A percentile compares a stretch with the other conserved stretches of the same genome.
phyloP scores from a whole-genome alignment of 805 yeast species.

The Kluyveromyces nonfermentans region DNA sequence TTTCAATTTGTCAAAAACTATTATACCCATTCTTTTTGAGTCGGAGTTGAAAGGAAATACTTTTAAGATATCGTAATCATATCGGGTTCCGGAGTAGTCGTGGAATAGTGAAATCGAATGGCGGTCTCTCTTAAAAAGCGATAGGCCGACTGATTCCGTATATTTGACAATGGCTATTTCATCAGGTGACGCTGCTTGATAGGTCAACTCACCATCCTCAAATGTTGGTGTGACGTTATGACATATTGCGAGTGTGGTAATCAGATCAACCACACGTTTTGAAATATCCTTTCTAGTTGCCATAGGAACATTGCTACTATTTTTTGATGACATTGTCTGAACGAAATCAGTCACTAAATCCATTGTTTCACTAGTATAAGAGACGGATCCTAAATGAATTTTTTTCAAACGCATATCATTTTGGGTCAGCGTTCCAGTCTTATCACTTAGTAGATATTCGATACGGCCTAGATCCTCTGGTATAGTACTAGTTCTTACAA shows the following conservation, averaged over 20 bases:
- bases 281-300: constrained; percentile 58
- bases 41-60: constrained; percentile 94
- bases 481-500: constrained; percentile 93
- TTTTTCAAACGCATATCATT: constrained; percentile 96
- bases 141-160: constrained; percentile 77
- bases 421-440: constrained; percentile 95
- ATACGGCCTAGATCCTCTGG: constrained; percentile 97
- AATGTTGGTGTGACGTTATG: constrained; percentile 94
- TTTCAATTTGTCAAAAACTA: constrained; percentile 51
- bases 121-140: constrained; percentile 76
- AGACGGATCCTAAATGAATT: constrained; percentile 83
- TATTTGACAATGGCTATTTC: constrained; percentile 94
- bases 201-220: constrained; percentile 64
- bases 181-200: constrained; percentile 98
- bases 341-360: constrained; percentile 77
- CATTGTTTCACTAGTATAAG: constrained; percentile 86
- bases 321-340: constrained; percentile 19
- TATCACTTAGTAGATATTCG: constrained; percentile 85
- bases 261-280: constrained; percentile 66
- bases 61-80: constrained; percentile 61
- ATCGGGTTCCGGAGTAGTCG: constrained; percentile 40
- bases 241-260: constrained; percentile 81
- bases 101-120: constrained; percentile 61
- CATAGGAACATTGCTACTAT: constrained; percentile 10
- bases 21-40: constrained; percentile 91